Base-by-base conservation (phyloP, 805 yeast genomes). In the Saturnispora quitensis region DNA sequence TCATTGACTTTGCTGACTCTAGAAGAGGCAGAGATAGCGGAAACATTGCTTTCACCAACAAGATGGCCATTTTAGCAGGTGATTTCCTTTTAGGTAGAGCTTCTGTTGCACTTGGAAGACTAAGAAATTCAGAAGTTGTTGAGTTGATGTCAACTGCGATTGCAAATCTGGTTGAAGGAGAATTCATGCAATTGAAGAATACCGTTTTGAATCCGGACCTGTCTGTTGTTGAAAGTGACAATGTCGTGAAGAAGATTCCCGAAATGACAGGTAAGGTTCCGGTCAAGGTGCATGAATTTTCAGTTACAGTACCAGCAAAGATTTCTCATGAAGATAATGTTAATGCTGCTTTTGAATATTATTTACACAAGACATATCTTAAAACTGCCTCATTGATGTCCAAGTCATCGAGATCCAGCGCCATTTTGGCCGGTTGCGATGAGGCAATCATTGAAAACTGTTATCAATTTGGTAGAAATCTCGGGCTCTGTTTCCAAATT, bases 151-250 rank as follows among this genome's bases (percentile, higher is more conserved):
- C 97, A 3, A 91, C 97, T 13, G 86, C 97, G 33, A 93, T 93
- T 64, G 99, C 98, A 12, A 93, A 93, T 65, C 75, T 93, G 54
- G 98, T 93, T 1, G 99, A 93, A 70, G 99, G 99, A 48, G 99
- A 93, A 70, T 91, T 93, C 66, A 93, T 93, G 98, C 99, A 93
- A 71, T 78, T 93, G 73, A 90, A 91, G 60, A 93, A 93, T 69
- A 89, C 97, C 0, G 93, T 90, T 7, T 71, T 85, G 42, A 77
- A 73, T 54, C 80, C 78, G 34, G 63, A 74, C 48, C 63, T 72
- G 33, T 65, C 68, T 44, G 67, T 73, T 20, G 71, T 74, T 53
- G 64, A 62, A 44, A 57, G 60, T 50, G 87, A 78, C 55, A 77
- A 71, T 51, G 77, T 72, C 48, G 47, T 62, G 45, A 61, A 77